Conservation (phyloP, 1,284 basidiomycete genomes). For the Tilletia walkeri region DNA sequence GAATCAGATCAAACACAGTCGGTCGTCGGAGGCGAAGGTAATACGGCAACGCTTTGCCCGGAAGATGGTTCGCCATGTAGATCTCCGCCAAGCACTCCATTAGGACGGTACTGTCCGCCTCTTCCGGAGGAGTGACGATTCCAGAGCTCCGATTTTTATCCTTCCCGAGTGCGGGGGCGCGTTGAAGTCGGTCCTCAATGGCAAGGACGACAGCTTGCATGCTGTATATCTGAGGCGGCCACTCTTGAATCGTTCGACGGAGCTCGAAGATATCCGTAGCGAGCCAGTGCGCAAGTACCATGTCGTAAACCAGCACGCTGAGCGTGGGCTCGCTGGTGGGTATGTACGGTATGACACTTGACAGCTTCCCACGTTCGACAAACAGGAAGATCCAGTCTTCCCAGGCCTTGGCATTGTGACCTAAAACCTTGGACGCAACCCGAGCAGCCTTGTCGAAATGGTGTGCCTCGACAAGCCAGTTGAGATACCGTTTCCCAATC, state of each 20-base stretch:
- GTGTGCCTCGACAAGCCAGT: slow-evolving; percentile 59
- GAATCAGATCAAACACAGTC: slow-evolving; percentile 90
- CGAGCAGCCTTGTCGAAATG: slow-evolving; percentile 79
- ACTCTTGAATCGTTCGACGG: slow-evolving; percentile 69
- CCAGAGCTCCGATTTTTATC: not conserved
- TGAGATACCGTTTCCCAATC: slow-evolving; percentile 49
- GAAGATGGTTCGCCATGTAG: slow-evolving; percentile 83
- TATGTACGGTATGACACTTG: slow-evolving; percentile 84
- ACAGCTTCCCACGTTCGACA: slow-evolving; percentile 74
- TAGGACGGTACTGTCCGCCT: slow-evolving; percentile 58
- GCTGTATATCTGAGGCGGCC: slow-evolving; percentile 90
- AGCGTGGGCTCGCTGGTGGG: slow-evolving; percentile 80
- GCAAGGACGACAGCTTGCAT: slow-evolving; percentile 80
- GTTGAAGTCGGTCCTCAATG: slow-evolving; percentile 71
- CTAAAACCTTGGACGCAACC: slow-evolving; percentile 83
- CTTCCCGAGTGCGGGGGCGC: slow-evolving; percentile 16
- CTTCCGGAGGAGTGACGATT: not conserved
- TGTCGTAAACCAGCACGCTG: slow-evolving; percentile 83
- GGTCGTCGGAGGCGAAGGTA: slow-evolving; percentile 80
- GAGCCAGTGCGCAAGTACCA: slow-evolving; percentile 86
- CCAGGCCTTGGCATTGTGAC: slow-evolving; percentile 76
- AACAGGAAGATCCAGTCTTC: slow-evolving; percentile 93
- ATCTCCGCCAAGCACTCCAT: slow-evolving; percentile 92
- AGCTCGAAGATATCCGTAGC: slow-evolving; percentile 64
- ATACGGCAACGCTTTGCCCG: slow-evolving; percentile 87